Conservation (phyloP, 352 stramenopile species). For the Pythium phragmiticola region DNA sequence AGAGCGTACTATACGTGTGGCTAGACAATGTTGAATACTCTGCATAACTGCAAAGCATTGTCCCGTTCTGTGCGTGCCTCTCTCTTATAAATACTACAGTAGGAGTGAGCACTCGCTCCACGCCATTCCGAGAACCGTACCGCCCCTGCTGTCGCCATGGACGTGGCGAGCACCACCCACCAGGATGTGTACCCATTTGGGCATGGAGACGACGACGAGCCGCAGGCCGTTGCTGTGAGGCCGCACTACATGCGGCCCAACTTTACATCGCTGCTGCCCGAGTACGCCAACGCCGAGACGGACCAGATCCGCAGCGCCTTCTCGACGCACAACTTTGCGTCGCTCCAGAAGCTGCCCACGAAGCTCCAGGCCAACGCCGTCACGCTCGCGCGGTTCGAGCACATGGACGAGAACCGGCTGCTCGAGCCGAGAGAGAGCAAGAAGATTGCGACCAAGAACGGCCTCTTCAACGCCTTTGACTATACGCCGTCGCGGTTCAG, state of each 20-base stretch:
- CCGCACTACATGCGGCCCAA: conserved; percentile 83
- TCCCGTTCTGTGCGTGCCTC: background rate
- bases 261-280: conserved; percentile 76
- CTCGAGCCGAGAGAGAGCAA: conserved; percentile 31
- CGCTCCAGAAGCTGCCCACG: conserved; percentile 63
- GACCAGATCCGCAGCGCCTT: conserved; percentile 82
- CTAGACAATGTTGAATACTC: too few relatives aligned
- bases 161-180: conserved; percentile 18
- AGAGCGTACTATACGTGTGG: too few relatives aligned
- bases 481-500: conserved; percentile 72
- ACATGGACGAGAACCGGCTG: conserved; percentile 75
- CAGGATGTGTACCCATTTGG: background rate
- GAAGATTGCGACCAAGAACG: conserved; percentile 64
- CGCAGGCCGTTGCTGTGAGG: background rate
- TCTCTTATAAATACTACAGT: conserved; percentile 5
- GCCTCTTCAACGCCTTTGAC: conserved; percentile 77
- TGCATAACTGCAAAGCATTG: too few relatives aligned
- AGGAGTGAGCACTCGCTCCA: background rate
- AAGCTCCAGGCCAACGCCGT: conserved; percentile 55
- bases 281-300: conserved; percentile 73
- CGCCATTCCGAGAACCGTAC: background rate
- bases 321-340: conserved; percentile 57
- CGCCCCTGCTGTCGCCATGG: background rate
- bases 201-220: background rate
- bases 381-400: conserved; percentile 63